phyloP scores from a whole-genome alignment of 192 early-diverging fungal genomes.

The Coemansia reversa region DNA sequence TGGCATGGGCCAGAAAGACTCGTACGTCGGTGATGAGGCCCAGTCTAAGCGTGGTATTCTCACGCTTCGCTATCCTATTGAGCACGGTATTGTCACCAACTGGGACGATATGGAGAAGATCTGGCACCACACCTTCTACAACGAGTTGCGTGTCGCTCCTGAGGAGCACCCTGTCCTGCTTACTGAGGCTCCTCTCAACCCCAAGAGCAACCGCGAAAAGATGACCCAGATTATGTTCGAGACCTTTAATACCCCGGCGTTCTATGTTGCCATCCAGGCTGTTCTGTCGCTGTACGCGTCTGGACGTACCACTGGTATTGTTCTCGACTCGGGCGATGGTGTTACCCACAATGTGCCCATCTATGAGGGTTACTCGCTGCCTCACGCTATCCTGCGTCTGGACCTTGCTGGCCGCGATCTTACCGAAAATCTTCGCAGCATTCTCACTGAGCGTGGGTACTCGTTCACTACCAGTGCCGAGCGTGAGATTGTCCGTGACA shows the following conservation, averaged over 20 bases:
- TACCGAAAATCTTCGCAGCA: conserved; percentile 90
- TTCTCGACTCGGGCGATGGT: conserved; percentile 98
- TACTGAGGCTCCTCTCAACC: conserved; percentile 97
- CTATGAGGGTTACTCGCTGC: conserved; percentile 95
- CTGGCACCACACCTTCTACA: conserved; percentile 98
- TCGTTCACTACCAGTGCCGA: conserved; percentile 93
- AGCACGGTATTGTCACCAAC: conserved; percentile 92
- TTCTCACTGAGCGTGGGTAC: conserved; percentile 96
- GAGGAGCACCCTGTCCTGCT: conserved; percentile 98
- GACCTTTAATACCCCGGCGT: conserved; percentile 94
- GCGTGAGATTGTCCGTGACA: conserved; percentile 97
- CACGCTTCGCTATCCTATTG: conserved; percentile 84
- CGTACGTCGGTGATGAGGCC: conserved; percentile 89
- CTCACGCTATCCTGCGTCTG: conserved; percentile 94
- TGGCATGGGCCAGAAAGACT: conserved; percentile 90
- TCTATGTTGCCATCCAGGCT: conserved; percentile 97
- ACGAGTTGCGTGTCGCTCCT: conserved; percentile 96
- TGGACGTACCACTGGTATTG: conserved; percentile 97
- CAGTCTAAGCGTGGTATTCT: conserved; percentile 89
- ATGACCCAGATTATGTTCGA: conserved; percentile 99
- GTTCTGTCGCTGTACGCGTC: conserved; percentile 96
- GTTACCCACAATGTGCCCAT: conserved; percentile 97
- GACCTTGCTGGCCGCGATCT: conserved; percentile 97
- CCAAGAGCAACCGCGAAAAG: conserved; percentile 98
- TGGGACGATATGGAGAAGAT: conserved; percentile 95